Evolutionary conservation across 768 basidiomycete species (phyloP), one percentile per base, ranked within the genome.

Genomic region (Cystobasidiopsis lactophilus): DNA sequence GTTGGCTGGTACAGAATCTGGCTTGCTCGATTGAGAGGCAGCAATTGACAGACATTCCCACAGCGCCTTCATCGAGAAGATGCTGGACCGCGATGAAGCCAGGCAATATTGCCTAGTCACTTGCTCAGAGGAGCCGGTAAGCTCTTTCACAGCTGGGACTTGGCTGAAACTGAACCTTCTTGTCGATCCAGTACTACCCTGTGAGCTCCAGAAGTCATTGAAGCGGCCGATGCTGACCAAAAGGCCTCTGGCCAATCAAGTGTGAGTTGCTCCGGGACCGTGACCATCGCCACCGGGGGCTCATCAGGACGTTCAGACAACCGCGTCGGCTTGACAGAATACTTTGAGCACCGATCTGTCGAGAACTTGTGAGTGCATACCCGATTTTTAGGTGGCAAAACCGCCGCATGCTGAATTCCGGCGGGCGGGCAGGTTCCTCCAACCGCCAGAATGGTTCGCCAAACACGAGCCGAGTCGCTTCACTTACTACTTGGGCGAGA

Each of bases 1-100:
- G 33, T 35, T 7, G 33, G 33, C 7, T 35, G 33, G 33, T 16
- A 35, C 7, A 16, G 9, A 7, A 7, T 16, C 16, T 16, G 9
- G 16, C 33, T 35, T 35, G 33, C 33, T 7, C 9, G 9, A 35
- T 35, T 35, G 9, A 7, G 16, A 35, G 16, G 16, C 33, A 7
- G 33, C 7, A 7, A 35, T 16, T 16, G 16, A 16, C 7, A 16
- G 33, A 35, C 44, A 76, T n/a, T n/a, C n/a, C n/a, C n/a, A 75
- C 23, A 75, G 74, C 73, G 77, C 77, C 0, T 79, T 80, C 67
- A 77, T 80, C 59, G 78, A 80, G 62, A 80, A 35, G 58, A 66
- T 81, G 29, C 69, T 79, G 40, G 70, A 71, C 52, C 69, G 76
- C 26, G 76, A 80, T 58, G 69, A 71, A 19, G 63, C 63, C 2